Conservation (phyloP, 73 alveolate species). For the Urostyla sp. region DNA sequence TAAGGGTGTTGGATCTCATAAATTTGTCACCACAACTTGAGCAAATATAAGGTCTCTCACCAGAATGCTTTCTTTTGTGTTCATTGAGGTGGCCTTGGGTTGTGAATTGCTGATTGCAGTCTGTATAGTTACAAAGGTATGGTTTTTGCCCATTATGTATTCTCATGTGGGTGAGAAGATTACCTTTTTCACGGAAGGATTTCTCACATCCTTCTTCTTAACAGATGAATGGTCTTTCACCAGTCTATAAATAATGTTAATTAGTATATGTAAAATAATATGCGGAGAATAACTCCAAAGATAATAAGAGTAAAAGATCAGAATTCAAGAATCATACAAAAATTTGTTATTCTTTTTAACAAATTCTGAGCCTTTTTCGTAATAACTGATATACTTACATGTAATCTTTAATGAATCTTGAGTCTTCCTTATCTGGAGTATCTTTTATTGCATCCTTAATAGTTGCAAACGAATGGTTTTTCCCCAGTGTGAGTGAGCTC, state of each 20-base stretch:
- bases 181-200: constrained; percentile 79
- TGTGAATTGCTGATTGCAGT: constrained; percentile 72
- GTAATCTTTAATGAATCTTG: constrained; percentile 79
- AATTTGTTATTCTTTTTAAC: no score
- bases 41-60: constrained; percentile 78
- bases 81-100: constrained; percentile 79
- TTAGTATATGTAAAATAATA: not conserved
- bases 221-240: constrained; percentile 75
- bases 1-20: constrained; percentile 86
- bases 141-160: constrained; percentile 90
- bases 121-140: constrained; percentile 81
- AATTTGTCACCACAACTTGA: constrained; percentile 73
- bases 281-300: not conserved
- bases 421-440: constrained; percentile 81
- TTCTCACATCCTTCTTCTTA: constrained; percentile 71
- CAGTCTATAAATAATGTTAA: constrained; percentile 51
- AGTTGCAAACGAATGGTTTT: constrained; percentile 74
- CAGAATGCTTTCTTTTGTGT: constrained; percentile 70
- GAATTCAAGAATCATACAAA: not conserved
- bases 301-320: no score
- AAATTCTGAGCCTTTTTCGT: no score
- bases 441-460: constrained; percentile 71
- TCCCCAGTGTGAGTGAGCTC: constrained; percentile 82
- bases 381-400: constrained; percentile 42
- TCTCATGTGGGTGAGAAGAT: constrained; percentile 86